Base-by-base conservation (phyloP, 352 stramenopile species). In the Phytopythium delawarense region DNA sequence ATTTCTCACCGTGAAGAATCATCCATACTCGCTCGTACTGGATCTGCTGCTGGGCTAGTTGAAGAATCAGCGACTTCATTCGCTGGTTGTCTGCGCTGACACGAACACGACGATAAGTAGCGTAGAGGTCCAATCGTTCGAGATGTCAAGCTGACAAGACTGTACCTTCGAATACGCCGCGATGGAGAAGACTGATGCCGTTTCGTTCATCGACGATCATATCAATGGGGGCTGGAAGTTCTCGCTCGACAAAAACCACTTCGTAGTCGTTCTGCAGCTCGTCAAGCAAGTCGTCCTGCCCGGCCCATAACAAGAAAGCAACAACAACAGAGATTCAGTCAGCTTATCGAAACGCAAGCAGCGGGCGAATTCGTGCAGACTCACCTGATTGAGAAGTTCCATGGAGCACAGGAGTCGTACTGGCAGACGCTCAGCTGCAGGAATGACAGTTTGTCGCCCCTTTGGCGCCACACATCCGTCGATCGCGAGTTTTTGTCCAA, bases 141-240 rank as follows among this genome's bases (percentile, higher is more conserved):
- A 20, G 11, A 20, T 30, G 21, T 11, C 45, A 3, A 53, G 15
- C 28, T 2, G 15, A 13, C 51, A 13, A 66, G 7, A 30, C 18
- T 56, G 52, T 40, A 91, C 83, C 72, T 67, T 67, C 46, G 34
- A 92, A 84, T 7, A 70, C 67, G 18, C 44, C 39, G 15, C 64
- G 55, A 37, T 61, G 45, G 12, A 87, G 49, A 9, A 91, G 40
- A 40, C 72, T 82, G 48, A 91, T 72, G 11, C 66, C 82, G 42
- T 88, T 91, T 52, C 69, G 69, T 39, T 92, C 83, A 42, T 92
- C 83, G 7, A 92, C 59, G n/a, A 91, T 37, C 16, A 91, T 64
- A 58, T 86, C 78, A 46, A 92, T 74, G 15, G 74, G 75, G 39
- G 62, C 32, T 25, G 67, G 68, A 21, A 92, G 64, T 44, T 91